phyloP scores from a whole-genome alignment of 2,329 filamentous ascomycete species.

The Ilyonectria destructans region DNA sequence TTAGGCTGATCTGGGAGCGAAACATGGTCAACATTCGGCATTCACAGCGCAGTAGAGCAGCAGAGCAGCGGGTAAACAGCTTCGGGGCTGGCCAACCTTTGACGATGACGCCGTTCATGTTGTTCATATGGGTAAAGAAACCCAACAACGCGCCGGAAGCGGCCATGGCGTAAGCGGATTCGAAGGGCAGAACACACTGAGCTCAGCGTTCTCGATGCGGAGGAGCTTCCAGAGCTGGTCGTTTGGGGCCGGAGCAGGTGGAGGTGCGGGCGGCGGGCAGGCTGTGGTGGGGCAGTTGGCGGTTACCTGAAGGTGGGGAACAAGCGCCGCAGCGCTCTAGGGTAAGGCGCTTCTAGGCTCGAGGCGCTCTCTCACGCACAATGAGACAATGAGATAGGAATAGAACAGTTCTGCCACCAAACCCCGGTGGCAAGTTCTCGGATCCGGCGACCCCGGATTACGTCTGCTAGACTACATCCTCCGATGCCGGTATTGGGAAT shows the following conservation, averaged over 20 bases:
- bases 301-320: slow-evolving; percentile 13
- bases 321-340: slow-evolving; percentile 5
- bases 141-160: slow-evolving; percentile 53
- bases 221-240: slow-evolving; percentile 44
- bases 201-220: slow-evolving; percentile 28
- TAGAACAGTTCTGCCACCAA: background rate
- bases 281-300: slow-evolving; percentile 26
- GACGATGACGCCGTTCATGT: slow-evolving; percentile 64
- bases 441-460: slow-evolving; percentile 4
- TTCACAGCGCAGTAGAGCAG: slow-evolving; percentile 2
- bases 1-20: slow-evolving; percentile 79
- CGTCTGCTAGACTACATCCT: background rate
- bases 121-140: slow-evolving; percentile 66
- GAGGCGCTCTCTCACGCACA: background rate
- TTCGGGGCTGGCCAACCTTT: slow-evolving; percentile 58
- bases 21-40: slow-evolving; percentile 31
- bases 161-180: slow-evolving; percentile 55
- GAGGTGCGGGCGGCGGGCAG: slow-evolving; percentile 16
- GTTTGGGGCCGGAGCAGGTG: slow-evolving; percentile 32
- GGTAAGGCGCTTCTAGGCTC: background rate
- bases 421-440: background rate
- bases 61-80: background rate
- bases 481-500: slow-evolving; percentile 21
- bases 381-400: background rate
- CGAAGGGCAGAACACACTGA: slow-evolving; percentile 16